Evolutionary conservation across 106 monocot species (phyloP), one percentile per base, ranked within the genome.

Genomic region (Phalaenopsis equestris): DNA sequence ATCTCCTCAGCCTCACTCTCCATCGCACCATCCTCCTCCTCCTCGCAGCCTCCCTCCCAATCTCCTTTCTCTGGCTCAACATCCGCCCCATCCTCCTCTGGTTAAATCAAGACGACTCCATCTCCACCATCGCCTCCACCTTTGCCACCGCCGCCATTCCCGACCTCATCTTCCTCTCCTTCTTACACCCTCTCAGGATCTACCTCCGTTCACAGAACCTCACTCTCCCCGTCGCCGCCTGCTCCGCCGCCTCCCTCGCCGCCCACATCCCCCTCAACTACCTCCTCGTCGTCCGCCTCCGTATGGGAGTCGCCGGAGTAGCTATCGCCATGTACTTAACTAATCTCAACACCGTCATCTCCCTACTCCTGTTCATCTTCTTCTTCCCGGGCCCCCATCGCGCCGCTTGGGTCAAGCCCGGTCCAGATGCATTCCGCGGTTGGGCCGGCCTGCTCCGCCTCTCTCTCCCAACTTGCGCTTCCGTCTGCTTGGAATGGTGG

Each of bases 21-120:
- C 96, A 97, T 46, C 82, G 94, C 15, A 94, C 96, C 2, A 77
- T 94, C 39, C 94, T 97, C 43, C 88, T 97, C 77, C 90, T 97
- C 67, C 85, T 97, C 67, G 67, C 86, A n/a, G 87, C 81, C 75
- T 91, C 94, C 68, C 12, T 90, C 6, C 96, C 96, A 55, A 90
- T 97, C 79, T 87, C 92, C 42, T 37, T 87, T 79, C 83, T 94
- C 64, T 97, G 96, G 96, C 79, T 96, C 57, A 90, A 90, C 85
- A 92, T 90, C 77, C 21, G 48, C 10, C 55, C 42, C 11, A 85
- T 94, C 42, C 96, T 97, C 17, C 67, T 79, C 3, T 81, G 42
- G 81, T 85, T 82, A 16, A 89, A 87, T 38, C 94, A 97, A 79
- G 94, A 97, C 74, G 75, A 77, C 18, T 49, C 84, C 21, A 90